A percentile compares a stretch with the other conserved stretches of the same genome.
Evolutionary conservation across 192 early-diverging fungal genomes (phyloP).

Genomic region (Coemansia reversa): DNA sequence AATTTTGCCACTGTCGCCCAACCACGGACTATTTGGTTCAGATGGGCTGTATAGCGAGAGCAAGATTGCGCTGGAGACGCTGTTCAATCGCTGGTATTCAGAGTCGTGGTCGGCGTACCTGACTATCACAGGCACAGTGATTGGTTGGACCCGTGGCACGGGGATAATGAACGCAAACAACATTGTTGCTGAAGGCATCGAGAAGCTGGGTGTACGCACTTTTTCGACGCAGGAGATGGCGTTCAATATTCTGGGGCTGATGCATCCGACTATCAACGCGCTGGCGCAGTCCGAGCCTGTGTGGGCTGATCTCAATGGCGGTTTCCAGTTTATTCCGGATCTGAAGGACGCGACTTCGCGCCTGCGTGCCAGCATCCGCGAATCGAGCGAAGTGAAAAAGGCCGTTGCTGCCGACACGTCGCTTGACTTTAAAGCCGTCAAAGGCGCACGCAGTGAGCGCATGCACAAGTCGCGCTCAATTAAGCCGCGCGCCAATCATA

Average conservation of each 20-base stretch:
- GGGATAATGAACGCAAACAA: conserved; percentile 95
- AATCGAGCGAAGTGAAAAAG: conserved; percentile 83
- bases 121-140: conserved; percentile 87
- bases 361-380: conserved; percentile 74
- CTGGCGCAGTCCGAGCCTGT: conserved; percentile 77
- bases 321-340: conserved; percentile 85
- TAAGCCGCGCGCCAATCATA: conserved; percentile 78
- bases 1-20: conserved; percentile 88
- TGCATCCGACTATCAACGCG: conserved; percentile 81
- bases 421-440: conserved; percentile 75
- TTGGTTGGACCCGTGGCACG: conserved; percentile 97
- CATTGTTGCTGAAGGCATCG: conserved; percentile 88
- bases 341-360: conserved; percentile 74
- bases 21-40: conserved; percentile 92
- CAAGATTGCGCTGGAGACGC: conserved; percentile 91
- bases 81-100: conserved; percentile 90
- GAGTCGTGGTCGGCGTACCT: conserved; percentile 90
- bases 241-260: conserved; percentile 90
- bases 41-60: conserved; percentile 94
- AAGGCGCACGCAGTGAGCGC: conserved; percentile 68
- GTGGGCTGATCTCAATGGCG: conserved; percentile 93
- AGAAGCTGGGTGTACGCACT: conserved; percentile 87
- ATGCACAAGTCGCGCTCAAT: conserved; percentile 65
- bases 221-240: conserved; percentile 96
- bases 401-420: conserved; percentile 76